Percentiles rank a stretch among this genome's conserved stretches.
Conservation (phyloP, 345 rosid species). For the Hibiscus mutabilis region DNA sequence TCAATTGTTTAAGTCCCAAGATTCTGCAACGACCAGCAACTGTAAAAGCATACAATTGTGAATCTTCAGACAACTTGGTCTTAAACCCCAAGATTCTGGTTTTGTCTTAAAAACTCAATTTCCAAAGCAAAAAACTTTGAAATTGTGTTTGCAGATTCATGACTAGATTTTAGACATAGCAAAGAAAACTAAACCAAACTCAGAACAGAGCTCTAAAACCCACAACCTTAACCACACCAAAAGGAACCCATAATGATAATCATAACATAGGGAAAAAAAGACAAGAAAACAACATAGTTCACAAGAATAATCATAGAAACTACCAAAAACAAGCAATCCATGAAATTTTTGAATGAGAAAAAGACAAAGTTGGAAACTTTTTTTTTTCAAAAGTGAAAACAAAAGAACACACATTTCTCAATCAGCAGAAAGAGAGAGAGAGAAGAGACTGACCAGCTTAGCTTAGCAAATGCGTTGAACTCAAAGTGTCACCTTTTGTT, state of each 20-base stretch:
- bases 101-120: no score
- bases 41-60: conserved; percentile 7
- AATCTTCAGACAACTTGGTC: conserved; percentile 14
- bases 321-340: neutral
- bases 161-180: no score
- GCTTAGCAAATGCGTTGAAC: conserved; percentile 6
- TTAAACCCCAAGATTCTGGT: no score
- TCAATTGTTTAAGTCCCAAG: neutral
- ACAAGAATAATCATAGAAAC: neutral
- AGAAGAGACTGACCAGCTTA: conserved; percentile 22
- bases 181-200: no score
- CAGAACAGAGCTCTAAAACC: no score
- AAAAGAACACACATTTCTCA: neutral
- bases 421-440: neutral
- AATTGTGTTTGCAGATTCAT: no score
- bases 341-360: neutral
- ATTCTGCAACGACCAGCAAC: conserved; percentile 13
- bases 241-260: no score
- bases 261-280: no score
- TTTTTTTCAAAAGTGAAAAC: neutral
- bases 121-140: no score
- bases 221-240: no score
- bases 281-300: neutral
- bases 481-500: conserved; percentile 11
- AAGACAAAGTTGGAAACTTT: neutral